Evolutionary conservation across 1,284 basidiomycete genomes (phyloP), one percentile per base, ranked within the genome.

Genomic region (Naganishia cerealis): DNA sequence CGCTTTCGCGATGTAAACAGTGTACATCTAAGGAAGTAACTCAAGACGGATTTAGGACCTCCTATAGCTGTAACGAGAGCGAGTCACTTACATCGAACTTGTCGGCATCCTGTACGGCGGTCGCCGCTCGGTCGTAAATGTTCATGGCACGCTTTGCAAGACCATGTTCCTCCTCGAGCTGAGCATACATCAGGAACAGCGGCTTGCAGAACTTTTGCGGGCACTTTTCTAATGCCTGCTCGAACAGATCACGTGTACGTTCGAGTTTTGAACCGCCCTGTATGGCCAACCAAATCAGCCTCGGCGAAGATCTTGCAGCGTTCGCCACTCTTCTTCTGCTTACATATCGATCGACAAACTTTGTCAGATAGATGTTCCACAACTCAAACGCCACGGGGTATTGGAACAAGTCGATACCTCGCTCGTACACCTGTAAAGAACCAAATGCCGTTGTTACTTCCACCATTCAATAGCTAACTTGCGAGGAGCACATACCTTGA

Each of bases 321-420:
- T 57, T 24, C 39, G 18, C 15, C 18, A 10, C 29, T 12, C 2
- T 15, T 36, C 15, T 16, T 21, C 8, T 8, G 85, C 89, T 78
- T 74, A 92, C 91, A 81, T 96, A 98, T 79, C 96, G 89, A 81
- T 94, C 95, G 72, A 95, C 87, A 77, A 99, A 99, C 81, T 98
- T 98, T 68, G 91, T 90, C 48, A 99, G 83, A 80, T 98, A 99
- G 68, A 97, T 95, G 78, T 99, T 99, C 95, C 96, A 99, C 72
- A 99, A 88, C 81, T 99, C 96, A 78, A 98, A 99, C 2, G 93
- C 95, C 57, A 99, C 88, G 0, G 96, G 96, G 84, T 94, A 99
- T 8, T 94, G 94, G 84, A 99, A 99, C 21, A 98, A 83, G 73
- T 99, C 96, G 10, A 96, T 92, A 53, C 96, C 96, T 55, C 95